phyloP scores from a whole-genome alignment of 257 asterid species.

The Solanum ossicruentum region DNA sequence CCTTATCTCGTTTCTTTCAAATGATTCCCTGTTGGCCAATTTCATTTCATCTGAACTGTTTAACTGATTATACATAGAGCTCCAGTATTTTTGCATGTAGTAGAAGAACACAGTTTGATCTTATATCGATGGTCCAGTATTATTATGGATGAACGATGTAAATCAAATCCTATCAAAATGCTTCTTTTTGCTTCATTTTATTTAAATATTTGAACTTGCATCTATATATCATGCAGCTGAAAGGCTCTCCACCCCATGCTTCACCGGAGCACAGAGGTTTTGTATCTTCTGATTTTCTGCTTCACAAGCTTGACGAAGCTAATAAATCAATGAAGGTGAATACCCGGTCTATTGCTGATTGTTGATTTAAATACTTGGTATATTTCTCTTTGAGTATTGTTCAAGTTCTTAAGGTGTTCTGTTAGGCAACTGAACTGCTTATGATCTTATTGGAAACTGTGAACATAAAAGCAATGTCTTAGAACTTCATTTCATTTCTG shows the following conservation, averaged over 20 bases:
- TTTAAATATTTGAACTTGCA: not conserved
- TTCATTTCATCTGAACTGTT: not conserved
- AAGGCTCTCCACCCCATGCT: conserved; percentile 25
- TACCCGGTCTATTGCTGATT: not conserved
- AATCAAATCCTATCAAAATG: not conserved
- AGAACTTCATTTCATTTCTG: not conserved
- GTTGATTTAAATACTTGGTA: not conserved
- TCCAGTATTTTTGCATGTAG: not conserved
- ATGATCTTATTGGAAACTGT: not conserved
- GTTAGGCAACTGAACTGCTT: not conserved
- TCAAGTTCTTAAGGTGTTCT: not conserved
- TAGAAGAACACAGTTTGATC: not conserved
- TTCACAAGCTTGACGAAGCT: conserved; percentile 62
- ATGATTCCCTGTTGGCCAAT: not conserved
- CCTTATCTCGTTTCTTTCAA: not conserved
- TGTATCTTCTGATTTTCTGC: conserved; percentile 36
- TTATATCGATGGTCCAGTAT: not conserved
- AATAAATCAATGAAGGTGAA: conserved; percentile 53
- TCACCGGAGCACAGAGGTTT: conserved; percentile 23
- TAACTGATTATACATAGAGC: not conserved
- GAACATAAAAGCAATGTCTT: not conserved
- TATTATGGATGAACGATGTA: not conserved
- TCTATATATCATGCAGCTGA: conserved; percentile 23
- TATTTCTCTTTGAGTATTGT: not conserved
- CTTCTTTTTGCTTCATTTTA: not conserved